A percentile compares a stretch with the other conserved stretches of the same genome.
Conservation (phyloP, 2,329 filamentous ascomycete species). For the Arthroderma sp. region DNA sequence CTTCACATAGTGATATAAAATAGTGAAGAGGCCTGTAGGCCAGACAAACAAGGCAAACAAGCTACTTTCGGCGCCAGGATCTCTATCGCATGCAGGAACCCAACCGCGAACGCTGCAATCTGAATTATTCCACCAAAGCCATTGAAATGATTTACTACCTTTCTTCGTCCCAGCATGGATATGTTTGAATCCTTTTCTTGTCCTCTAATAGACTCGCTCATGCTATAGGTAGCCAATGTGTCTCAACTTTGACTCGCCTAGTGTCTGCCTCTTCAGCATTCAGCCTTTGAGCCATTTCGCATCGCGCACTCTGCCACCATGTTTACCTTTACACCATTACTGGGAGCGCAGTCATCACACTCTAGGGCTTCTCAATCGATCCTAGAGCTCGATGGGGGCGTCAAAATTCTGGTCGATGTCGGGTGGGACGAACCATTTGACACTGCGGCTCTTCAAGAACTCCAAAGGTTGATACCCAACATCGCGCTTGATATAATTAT, state of each 20-base stretch:
- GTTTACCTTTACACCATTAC: slow-evolving; percentile 91
- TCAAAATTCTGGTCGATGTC: slow-evolving; percentile 88
- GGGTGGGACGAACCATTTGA: slow-evolving; percentile 95
- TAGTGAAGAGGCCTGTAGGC: not conserved
- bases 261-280: not conserved
- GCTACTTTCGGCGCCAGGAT: not conserved
- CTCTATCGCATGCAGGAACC: not conserved
- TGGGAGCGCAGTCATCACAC: slow-evolving; percentile 70
- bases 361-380: slow-evolving; percentile 88
- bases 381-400: slow-evolving; percentile 86
- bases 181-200: no score
- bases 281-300: not conserved
- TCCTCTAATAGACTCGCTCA: not conserved
- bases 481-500: slow-evolving; percentile 5
- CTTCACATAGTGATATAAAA: not conserved
- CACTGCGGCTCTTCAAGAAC: slow-evolving; percentile 63
- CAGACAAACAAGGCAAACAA: slow-evolving; percentile 3
- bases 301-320: slow-evolving; percentile 36
- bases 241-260: not conserved
- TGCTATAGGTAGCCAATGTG: not conserved
- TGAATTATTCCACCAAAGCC: no score
- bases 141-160: no score
- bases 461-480: slow-evolving; percentile 59
- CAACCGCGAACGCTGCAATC: not conserved
- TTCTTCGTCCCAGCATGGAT: no score